Evolutionary conservation across 805 yeast genomes (phyloP).

Genomic region (Kodamaea laetipori): DNA sequence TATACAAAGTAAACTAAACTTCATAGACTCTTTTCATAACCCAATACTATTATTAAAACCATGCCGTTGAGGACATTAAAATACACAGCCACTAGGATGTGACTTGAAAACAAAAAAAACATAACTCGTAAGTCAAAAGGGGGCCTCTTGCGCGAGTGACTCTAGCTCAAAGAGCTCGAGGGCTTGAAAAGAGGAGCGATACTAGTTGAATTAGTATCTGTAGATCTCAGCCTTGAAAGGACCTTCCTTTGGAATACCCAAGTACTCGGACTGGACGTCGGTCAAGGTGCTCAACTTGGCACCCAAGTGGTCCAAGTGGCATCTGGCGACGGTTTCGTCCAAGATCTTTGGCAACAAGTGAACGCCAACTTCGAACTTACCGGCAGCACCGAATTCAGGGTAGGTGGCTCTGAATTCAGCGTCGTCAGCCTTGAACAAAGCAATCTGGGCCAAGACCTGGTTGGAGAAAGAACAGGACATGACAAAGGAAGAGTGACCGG

Average conservation of each 20-base stretch:
- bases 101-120: conserved; percentile 12
- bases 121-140: conserved; percentile 2
- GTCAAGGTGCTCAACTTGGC: conserved; percentile 80
- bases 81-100: conserved; percentile 10
- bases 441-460: conserved; percentile 99
- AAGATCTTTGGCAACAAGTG: conserved; percentile 96
- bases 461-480: conserved; percentile 99
- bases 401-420: conserved; percentile 72
- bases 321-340: conserved; percentile 98
- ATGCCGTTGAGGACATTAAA: conserved; percentile 16
- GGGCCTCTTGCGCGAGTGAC: conserved; percentile 18
- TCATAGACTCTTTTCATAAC: conserved; percentile 24
- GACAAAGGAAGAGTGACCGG: conserved; percentile 98
- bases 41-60: conserved; percentile 18
- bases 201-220: conserved; percentile 68
- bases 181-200: conserved; percentile 12
- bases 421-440: conserved; percentile 89
- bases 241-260: conserved; percentile 88
- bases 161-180: conserved; percentile 12
- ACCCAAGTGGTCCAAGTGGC: conserved; percentile 93
- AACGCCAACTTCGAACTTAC: conserved; percentile 88
- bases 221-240: conserved; percentile 98
- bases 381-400: conserved; percentile 91
- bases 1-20: conserved; percentile 22
- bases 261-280: conserved; percentile 86